These are phyloP conservation scores for Neofusicoccum ribis DNA, from an alignment of 2,329 filamentous ascomycete species.

Conservation along the genomic window DNA sequence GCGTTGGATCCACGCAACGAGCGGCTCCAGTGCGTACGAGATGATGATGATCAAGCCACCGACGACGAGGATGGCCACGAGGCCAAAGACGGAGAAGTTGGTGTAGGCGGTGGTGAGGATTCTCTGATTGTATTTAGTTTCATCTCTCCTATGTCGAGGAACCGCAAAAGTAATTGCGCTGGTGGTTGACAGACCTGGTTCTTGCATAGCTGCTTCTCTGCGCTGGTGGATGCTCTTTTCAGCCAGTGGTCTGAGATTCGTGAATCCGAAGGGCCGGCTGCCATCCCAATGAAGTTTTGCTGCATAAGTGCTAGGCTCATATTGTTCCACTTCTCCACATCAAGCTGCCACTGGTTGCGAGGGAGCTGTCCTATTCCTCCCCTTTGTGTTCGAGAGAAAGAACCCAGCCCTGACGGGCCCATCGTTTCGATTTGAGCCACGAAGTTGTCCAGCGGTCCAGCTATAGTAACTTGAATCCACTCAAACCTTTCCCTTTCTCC, in stretches of 20 bases:
- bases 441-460: background rate
- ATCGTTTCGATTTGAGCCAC: background rate
- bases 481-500: background rate
- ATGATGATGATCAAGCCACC: constrained; percentile 27
- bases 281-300: constrained; percentile 11
- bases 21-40: constrained; percentile 12
- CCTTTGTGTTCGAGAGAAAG: background rate
- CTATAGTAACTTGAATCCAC: background rate
- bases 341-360: constrained; percentile 22
- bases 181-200: background rate
- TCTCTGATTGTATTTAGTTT: background rate
- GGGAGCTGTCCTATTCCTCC: constrained; percentile 13
- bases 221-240: background rate
- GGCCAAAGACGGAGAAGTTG: constrained; percentile 27
- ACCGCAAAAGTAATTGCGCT: background rate
- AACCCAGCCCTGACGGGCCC: background rate
- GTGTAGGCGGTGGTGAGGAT: constrained; percentile 23
- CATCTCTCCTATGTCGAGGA: background rate
- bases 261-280: constrained; percentile 3
- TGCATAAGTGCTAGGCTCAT: constrained; percentile 21
- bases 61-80: constrained; percentile 26
- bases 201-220: background rate
- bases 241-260: background rate
- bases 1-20: constrained; percentile 18
- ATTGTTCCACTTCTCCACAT: constrained; percentile 21